Evolutionary conservation across 768 basidiomycete genomes (phyloP).

Genomic region (Galerina marginata): DNA sequence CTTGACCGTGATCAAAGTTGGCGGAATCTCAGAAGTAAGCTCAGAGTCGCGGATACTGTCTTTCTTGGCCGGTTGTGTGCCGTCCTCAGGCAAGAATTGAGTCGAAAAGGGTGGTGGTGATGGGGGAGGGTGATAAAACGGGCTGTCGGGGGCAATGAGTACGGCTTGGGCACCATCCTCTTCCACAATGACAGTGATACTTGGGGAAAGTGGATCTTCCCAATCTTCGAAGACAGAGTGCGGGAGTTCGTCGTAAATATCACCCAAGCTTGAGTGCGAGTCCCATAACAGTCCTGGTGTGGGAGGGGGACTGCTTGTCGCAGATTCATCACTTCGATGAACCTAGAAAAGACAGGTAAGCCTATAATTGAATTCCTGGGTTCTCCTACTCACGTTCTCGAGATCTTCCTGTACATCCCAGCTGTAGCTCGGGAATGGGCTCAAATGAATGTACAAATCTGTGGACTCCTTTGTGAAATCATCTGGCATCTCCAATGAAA

Average conservation of each 20-base stretch:
- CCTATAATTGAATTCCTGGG: background rate
- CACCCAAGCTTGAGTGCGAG: conserved; percentile 12
- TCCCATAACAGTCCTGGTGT: conserved; percentile 22
- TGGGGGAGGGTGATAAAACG: conserved; percentile 20
- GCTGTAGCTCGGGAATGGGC: conserved; percentile 17
- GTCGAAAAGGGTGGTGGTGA: conserved; percentile 17
- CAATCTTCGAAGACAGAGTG: conserved; percentile 30
- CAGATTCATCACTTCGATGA: conserved; percentile 6
- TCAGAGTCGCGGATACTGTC: background rate
- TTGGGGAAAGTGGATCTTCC: conserved; percentile 22
- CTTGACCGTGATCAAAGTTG: conserved; percentile 1
- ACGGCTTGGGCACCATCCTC: conserved; percentile 26
- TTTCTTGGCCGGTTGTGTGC: background rate
- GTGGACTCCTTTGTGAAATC: conserved; percentile 19
- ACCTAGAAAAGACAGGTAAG: conserved; percentile 1
- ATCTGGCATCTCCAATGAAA: conserved; percentile 12
- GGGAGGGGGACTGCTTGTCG: conserved; percentile 10
- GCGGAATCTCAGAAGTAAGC: background rate
- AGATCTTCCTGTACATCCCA: conserved; percentile 23
- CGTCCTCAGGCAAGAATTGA: conserved; percentile 9
- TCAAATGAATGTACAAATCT: conserved; percentile 19
- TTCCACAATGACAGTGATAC: conserved; percentile 16
- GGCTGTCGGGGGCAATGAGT: conserved; percentile 21
- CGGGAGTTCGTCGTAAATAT: conserved; percentile 3
- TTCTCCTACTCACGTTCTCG: conserved; percentile 16